Evolutionary conservation across 306 rosid species (phyloP), one percentile per base, ranked within the genome.

Genomic region (Medicago ruthenica): DNA sequence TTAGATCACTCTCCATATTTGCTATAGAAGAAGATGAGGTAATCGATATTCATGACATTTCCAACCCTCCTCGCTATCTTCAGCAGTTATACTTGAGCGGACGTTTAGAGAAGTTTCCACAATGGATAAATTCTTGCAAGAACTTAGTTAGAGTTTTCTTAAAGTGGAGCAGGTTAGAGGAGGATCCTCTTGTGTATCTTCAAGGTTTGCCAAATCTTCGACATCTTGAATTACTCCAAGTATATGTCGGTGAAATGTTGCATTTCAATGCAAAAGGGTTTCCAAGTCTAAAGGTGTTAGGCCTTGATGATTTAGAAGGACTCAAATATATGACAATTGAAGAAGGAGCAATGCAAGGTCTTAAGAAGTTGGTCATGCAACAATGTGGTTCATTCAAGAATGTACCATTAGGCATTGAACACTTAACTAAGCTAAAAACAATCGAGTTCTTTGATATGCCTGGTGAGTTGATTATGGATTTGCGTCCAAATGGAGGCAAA

Each of bases 391-490:
- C 71, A 41, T 48, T 91, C 58, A 71, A 75, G 86, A 64, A 80
- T 63, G 89, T 84, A n/a, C 93, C 93, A 6, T 79, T 74, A 11
- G 93, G 97, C 44, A 79, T 89, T 57, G 87, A 89, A 67, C 58
- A 83, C 54, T 83, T 91, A 17, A 72, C 74, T 7, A 86, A 85
- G 65, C 86, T 91, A 3, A 91, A 89, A 76, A 37, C 74, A 51
- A 77, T 91, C 16, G 92, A 89, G 69, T 91, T 91, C 75, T 89
- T 84, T 20, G 88, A 91, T n/a, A 89, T 91, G 92, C 93, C 90
- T 11, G 77, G 65, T 42, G 90, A 87, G 9, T 68, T 91, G 54
- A 83, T 86, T 67, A 58, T 16, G 71, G 50, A 80, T 42, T 57
- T 91, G 34, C 79, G 50, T 39, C 87, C 89, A 13, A 81, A 48